These are phyloP conservation scores for Maudiozyma pseudohumilis DNA, from an alignment of 805 yeast species.

Conservation along the genomic window DNA sequence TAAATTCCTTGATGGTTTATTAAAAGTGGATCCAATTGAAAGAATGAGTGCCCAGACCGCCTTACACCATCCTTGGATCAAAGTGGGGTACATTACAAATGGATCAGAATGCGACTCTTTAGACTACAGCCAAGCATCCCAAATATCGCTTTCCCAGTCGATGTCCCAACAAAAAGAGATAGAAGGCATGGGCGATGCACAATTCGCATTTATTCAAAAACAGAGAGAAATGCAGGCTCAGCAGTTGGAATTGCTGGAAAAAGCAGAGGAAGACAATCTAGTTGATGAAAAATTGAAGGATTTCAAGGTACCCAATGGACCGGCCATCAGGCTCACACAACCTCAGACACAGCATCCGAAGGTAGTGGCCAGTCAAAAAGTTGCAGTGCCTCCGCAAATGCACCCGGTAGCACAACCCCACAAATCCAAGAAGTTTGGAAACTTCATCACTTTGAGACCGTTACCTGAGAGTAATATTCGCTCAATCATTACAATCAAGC, in stretches of 20 bases:
- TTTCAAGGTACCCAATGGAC: conserved; percentile 23
- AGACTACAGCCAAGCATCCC: conserved; percentile 3
- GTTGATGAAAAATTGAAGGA: conserved; percentile 12
- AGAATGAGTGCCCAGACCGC: conserved; percentile 74
- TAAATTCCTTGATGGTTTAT: conserved; percentile 57
- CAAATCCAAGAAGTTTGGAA: conserved; percentile 10
- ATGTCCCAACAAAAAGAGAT: conserved; percentile 52
- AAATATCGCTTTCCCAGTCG: conserved; percentile 56
- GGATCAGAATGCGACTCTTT: background rate
- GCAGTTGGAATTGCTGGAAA: no score
- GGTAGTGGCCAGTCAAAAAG: conserved; percentile 3
- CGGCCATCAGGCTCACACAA: conserved; percentile 24
- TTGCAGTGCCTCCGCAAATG: no score
- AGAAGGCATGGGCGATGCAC: conserved; percentile 30
- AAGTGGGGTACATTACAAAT: conserved; percentile 6
- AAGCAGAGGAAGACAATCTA: no score
- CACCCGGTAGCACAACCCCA: conserved; percentile 3
- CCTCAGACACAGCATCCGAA: conserved; percentile 11
- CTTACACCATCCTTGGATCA: conserved; percentile 74
- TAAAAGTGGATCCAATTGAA: conserved; percentile 65
- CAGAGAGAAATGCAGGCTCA: no score
- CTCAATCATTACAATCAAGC: conserved; percentile 48
- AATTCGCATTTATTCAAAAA: conserved; percentile 18
- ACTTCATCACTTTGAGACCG: conserved; percentile 50
- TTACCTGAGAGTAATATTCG: conserved; percentile 36